phyloP scores from a whole-genome alignment of 495 filamentous ascomycete genomes.

The Xeromyces bisporus region DNA sequence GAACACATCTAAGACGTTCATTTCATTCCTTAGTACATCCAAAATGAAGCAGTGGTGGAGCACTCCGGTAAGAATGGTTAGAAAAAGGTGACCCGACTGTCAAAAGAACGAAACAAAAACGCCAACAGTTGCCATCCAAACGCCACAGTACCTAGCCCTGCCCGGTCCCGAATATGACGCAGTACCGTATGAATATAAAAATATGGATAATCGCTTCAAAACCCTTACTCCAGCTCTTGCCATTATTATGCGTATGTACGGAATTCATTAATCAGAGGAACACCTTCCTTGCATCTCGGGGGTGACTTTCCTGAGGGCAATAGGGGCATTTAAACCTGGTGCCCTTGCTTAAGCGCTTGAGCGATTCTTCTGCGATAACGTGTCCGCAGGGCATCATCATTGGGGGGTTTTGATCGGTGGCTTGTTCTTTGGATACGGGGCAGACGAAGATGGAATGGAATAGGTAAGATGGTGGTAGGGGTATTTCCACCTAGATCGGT shows the following conservation, averaged over 20 bases:
- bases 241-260: no score
- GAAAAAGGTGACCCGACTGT: no score
- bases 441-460: slow-evolving; percentile 98
- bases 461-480: slow-evolving; percentile 67
- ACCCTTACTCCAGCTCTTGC: background rate
- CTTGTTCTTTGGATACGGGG: slow-evolving; percentile 90
- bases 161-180: no score
- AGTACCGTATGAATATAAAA: no score
- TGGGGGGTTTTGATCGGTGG: slow-evolving; percentile 80
- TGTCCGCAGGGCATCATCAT: slow-evolving; percentile 98
- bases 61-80: no score
- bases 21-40: no score
- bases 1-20: no score
- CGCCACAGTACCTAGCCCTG: no score
- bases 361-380: slow-evolving; percentile 71
- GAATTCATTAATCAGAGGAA: slow-evolving; percentile 23
- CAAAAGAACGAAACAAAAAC: no score
- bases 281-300: slow-evolving; percentile 62
- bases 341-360: slow-evolving; percentile 62
- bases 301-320: slow-evolving; percentile 68
- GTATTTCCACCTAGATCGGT: slow-evolving; percentile 59
- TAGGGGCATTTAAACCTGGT: slow-evolving; percentile 87
- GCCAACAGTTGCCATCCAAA: no score
- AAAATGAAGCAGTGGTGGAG: no score
- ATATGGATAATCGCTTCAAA: no score